A percentile compares a stretch with the other conserved stretches of the same genome.
phyloP scores from a whole-genome alignment of 2,329 filamentous ascomycete species.

The Ophiostoma quercus region DNA sequence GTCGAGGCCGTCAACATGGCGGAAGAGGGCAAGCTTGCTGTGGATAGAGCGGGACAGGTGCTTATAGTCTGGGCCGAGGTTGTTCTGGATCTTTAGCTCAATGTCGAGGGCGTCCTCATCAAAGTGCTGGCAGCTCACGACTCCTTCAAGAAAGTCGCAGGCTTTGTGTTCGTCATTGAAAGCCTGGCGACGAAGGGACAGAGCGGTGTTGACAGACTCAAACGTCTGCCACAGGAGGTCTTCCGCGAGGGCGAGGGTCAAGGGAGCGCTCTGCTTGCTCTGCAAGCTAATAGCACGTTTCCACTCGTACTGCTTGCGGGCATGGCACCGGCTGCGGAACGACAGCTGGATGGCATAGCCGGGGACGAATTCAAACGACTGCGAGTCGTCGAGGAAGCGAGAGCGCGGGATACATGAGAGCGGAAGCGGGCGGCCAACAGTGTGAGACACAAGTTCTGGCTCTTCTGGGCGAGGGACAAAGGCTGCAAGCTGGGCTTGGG shows the following conservation, averaged over 20 bases:
- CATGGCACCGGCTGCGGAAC: slow-evolving; percentile 41
- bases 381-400: slow-evolving; percentile 42
- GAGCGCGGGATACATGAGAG: slow-evolving; percentile 44
- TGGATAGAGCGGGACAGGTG: slow-evolving; percentile 42
- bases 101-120: slow-evolving; percentile 44
- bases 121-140: slow-evolving; percentile 38
- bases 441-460: slow-evolving; percentile 40
- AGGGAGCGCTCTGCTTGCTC: slow-evolving; percentile 45
- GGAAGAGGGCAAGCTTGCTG: slow-evolving; percentile 44
- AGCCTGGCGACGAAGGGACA: slow-evolving; percentile 39
- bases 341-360: slow-evolving; percentile 47
- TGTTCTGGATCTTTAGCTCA: slow-evolving; percentile 45
- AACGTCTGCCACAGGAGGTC: slow-evolving; percentile 44
- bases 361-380: slow-evolving; percentile 44
- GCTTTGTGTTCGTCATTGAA: slow-evolving; percentile 39
- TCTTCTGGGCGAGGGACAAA: slow-evolving; percentile 12
- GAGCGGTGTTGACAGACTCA: slow-evolving; percentile 39
- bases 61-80: slow-evolving; percentile 45
- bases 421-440: slow-evolving; percentile 41
- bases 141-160: slow-evolving; percentile 37
- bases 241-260: slow-evolving; percentile 45
- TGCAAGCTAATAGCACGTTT: slow-evolving; percentile 41
- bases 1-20: slow-evolving; percentile 39
- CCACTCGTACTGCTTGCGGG: slow-evolving; percentile 35
- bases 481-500: slow-evolving; percentile 33